phyloP scores from a whole-genome alignment of 2,329 filamentous ascomycete genomes.

The Fusarium graminum region DNA sequence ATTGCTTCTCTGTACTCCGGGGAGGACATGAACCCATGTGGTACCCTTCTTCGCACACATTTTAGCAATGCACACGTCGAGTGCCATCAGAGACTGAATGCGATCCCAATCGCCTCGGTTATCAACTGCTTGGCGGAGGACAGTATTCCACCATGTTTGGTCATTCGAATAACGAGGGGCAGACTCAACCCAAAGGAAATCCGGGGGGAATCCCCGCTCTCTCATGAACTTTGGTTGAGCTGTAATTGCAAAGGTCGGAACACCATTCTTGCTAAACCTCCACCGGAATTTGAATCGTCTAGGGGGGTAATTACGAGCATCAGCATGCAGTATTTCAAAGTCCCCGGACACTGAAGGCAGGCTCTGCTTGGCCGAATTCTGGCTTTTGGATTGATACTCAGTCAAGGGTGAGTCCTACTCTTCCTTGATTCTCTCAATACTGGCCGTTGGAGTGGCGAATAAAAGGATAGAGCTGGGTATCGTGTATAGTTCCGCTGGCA shows the following conservation, averaged over 20 bases:
- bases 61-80: conserved; percentile 41
- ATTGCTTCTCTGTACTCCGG: conserved; percentile 6
- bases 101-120: conserved; percentile 32
- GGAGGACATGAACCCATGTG: conserved; percentile 26
- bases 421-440: conserved; percentile 41
- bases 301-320: conserved; percentile 11
- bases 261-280: conserved; percentile 42
- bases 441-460: conserved; percentile 38
- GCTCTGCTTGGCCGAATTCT: background rate
- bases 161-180: conserved; percentile 10
- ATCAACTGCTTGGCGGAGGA: conserved; percentile 11
- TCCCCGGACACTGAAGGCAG: conserved; percentile 22
- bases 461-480: conserved; percentile 32
- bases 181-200: conserved; percentile 39
- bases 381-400: conserved; percentile 1
- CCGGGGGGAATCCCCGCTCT: conserved; percentile 16
- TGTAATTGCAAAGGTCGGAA: conserved; percentile 42
- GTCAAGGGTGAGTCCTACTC: conserved; percentile 39
- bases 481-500: conserved; percentile 16
- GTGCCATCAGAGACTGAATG: conserved; percentile 41
- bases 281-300: conserved; percentile 32
- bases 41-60: conserved; percentile 34
- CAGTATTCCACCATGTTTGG: conserved; percentile 30
- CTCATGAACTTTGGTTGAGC: conserved; percentile 21
- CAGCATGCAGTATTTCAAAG: conserved; percentile 25